A percentile compares a stretch with the other conserved stretches of the same genome.
Evolutionary conservation across 1,284 basidiomycete genomes (phyloP).

Genomic region (Filobasidium uniguttulatum): DNA sequence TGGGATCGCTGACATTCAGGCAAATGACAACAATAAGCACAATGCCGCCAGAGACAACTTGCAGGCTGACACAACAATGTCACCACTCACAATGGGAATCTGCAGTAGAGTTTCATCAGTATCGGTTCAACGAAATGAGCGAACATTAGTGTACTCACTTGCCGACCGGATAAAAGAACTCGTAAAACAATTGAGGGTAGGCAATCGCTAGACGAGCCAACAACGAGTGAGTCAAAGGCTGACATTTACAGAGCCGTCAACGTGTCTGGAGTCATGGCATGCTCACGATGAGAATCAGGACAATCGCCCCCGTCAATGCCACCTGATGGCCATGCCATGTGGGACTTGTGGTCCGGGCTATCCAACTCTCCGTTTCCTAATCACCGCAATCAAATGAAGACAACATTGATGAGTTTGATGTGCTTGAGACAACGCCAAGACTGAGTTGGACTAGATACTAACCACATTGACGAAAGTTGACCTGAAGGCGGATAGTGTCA

Average conservation of each 20-base stretch:
- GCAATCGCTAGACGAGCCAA: slow-evolving; percentile 23
- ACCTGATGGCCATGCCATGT: slow-evolving; percentile 38
- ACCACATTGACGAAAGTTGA: slow-evolving; percentile 26
- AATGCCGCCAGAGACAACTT: background rate
- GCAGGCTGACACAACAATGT: background rate
- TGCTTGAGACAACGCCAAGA: too few species aligned
- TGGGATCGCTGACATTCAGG: background rate
- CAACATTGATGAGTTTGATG: too few species aligned
- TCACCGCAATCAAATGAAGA: background rate
- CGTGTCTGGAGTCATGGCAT: too few species aligned
- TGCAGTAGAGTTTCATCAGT: background rate
- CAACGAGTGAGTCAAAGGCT: too few species aligned
- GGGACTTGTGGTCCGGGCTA: slow-evolving; percentile 35
- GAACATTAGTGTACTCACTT: slow-evolving; percentile 7
- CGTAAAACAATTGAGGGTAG: slow-evolving; percentile 34
- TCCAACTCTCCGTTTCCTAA: slow-evolving; percentile 32
- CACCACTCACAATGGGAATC: slow-evolving; percentile 4
- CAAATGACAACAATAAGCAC: too few species aligned
- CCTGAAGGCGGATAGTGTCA: slow-evolving; percentile 35
- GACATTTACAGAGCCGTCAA: slow-evolving; percentile 14
- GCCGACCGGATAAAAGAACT: slow-evolving; percentile 25
- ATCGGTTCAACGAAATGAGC: slow-evolving; percentile 1
- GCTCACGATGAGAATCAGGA: slow-evolving; percentile 21
- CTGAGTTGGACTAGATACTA: too few species aligned
- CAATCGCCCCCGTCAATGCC: slow-evolving; percentile 37